Base-by-base conservation (phyloP, 257 asterid species). In the Gentiana dahurica region DNA sequence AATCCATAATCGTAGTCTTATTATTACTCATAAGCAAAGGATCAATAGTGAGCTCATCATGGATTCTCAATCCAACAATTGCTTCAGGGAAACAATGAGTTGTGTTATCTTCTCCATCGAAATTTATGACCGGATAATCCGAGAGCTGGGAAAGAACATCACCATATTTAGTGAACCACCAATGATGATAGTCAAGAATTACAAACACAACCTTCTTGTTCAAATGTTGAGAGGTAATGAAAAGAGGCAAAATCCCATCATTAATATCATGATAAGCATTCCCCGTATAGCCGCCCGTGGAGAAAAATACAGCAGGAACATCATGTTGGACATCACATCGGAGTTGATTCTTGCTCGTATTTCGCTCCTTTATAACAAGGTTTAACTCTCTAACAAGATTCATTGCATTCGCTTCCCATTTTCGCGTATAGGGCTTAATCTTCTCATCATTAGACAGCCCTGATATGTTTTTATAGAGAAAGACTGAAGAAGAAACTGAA, bases 211-310 rank as follows among this genome's bases (percentile, higher is more conserved):
- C 95, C 60, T 76, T 84, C 69, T 72, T 80, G 66, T 79, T 73
- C 49, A 84, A 38, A 24, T 62, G 83, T 56, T 81, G 90, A 34
- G 95, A 81, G 24, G 97, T 88, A 34, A 92, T 83, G 79, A 72
- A 92, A 2, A 88, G 70, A 12, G 99, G 99, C 57, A 88, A 36
- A 41, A 92, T 81, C 69, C 99, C 99, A 2, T 92, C 99, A 36
- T 86, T 92, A 49, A 92, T 88, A 34, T 92, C 99, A 5, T 92
- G 99, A 81, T 85, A 92, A 55, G 81, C 86, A 63, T 92, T 92
- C 3, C 99, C 99, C 0, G 99, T 88, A 39, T 80, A 88, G 59
- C 99, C 99, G 58, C 99, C 97, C 0, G 95, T 86, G 3, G 95
- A 88, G 72, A 92, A 85, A 73, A 92, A 76, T 64, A 92, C 78